A percentile compares a stretch with the other conserved stretches of the same genome.
Conservation (phyloP, 2,329 filamentous ascomycete species). For the Pleoardoris graminearum region DNA sequence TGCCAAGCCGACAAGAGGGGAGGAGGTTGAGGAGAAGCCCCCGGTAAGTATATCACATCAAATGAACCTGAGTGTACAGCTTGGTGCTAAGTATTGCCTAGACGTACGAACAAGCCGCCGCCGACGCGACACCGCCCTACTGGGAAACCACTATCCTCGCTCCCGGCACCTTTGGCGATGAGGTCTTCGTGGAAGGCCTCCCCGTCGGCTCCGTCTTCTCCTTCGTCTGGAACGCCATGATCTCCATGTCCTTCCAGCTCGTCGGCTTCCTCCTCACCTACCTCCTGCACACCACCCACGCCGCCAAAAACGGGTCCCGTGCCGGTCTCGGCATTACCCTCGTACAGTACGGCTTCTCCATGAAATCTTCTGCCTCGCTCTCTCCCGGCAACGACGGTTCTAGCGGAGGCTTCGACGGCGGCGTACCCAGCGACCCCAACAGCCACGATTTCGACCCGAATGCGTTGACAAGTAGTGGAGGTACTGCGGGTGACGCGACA, state of each 20-base stretch:
- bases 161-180: conserved; percentile 86
- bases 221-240: conserved; percentile 89
- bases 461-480: conserved; percentile 55
- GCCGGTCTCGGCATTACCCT: conserved; percentile 93
- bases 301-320: conserved; percentile 94
- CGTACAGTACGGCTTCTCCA: conserved; percentile 95
- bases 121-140: conserved; percentile 93
- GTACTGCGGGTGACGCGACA: conserved; percentile 30
- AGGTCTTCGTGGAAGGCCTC: conserved; percentile 96
- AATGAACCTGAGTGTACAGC: no score
- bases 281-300: conserved; percentile 95
- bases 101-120: conserved; percentile 98
- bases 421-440: conserved; percentile 82
- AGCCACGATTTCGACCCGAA: conserved; percentile 83
- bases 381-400: conserved; percentile 47
- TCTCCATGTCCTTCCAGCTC: conserved; percentile 95
- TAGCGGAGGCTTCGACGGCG: conserved; percentile 54
- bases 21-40: conserved; percentile 86
- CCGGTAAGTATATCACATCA: conserved; percentile 86
- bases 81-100: no score
- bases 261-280: conserved; percentile 98
- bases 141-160: conserved; percentile 99
- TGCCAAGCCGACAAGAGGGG: conserved; percentile 82
- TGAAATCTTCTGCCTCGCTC: conserved; percentile 65
- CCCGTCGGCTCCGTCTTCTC: conserved; percentile 86